Conservation (phyloP, 1,284 basidiomycete species). For the Puccinia triticina region DNA sequence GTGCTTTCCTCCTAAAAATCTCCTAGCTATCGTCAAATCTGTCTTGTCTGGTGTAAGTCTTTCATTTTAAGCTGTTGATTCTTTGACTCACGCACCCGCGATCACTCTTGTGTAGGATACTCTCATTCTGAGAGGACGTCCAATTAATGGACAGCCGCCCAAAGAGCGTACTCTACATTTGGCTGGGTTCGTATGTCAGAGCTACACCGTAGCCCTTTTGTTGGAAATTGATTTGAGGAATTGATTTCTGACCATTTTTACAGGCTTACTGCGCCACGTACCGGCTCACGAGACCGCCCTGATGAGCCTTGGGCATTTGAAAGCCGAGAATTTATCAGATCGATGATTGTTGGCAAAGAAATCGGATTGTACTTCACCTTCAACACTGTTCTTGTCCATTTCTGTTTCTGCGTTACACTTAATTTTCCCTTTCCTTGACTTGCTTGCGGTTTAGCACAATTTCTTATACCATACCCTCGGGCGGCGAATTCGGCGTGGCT, state of each 20-base stretch:
- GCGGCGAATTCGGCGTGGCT: conserved; percentile 46
- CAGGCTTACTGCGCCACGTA: conserved; percentile 46
- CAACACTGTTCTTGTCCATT: no score
- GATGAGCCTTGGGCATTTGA: conserved; percentile 52
- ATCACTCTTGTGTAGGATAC: conserved; percentile 46
- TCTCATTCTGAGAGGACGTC: conserved; percentile 45
- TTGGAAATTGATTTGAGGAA: neutral
- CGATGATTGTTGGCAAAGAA: conserved; percentile 46
- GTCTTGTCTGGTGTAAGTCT: conserved; percentile 44
- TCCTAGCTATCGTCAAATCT: conserved; percentile 51
- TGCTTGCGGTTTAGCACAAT: conserved; percentile 17
- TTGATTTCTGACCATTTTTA: neutral
- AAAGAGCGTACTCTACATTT: conserved; percentile 50
- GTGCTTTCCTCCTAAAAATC: neutral
- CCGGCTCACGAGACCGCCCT: conserved; percentile 41
- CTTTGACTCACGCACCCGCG: neutral
- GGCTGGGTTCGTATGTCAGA: conserved; percentile 31
- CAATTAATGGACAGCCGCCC: conserved; percentile 51
- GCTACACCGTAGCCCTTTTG: neutral
- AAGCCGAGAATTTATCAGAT: conserved; percentile 46
- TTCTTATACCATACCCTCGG: conserved; percentile 49
- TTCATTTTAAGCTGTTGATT: neutral
- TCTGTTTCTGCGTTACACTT: neutral
- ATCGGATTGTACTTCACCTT: conserved; percentile 31
- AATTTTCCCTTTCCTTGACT: neutral